Conservation (phyloP, 805 yeast species). For the Candida ponderosae region DNA sequence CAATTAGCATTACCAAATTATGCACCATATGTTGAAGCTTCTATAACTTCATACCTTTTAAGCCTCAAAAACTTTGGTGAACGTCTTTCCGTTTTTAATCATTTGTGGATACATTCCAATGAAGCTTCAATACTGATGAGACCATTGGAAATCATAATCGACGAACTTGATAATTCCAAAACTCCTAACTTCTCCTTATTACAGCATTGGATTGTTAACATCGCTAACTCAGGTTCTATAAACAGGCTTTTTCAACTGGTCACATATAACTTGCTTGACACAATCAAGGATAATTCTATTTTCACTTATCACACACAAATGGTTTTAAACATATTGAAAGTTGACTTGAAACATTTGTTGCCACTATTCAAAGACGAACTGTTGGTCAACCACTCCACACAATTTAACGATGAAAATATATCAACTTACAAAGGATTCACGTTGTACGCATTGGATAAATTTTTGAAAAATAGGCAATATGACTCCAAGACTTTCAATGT, state of each 20-base stretch:
- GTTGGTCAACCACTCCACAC: conserved; percentile 44
- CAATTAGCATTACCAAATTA: conserved; percentile 47
- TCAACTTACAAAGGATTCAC: conserved; percentile 58
- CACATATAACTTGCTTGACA: conserved; percentile 41
- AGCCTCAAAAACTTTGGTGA: conserved; percentile 27
- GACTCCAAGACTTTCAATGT: conserved; percentile 32
- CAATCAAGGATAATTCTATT: conserved; percentile 52
- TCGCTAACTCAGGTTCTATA: conserved; percentile 43
- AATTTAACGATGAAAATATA: conserved; percentile 34
- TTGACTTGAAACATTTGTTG: conserved; percentile 34
- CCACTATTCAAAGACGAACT: conserved; percentile 50
- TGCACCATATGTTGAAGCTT: conserved; percentile 61
- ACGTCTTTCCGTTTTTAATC: conserved; percentile 48
- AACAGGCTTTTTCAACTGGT: conserved; percentile 55
- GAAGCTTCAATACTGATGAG: conserved; percentile 41
- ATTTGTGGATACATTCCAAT: conserved; percentile 70
- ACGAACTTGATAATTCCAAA: conserved; percentile 42
- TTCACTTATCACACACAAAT: conserved; percentile 56
- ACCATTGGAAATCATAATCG: conserved; percentile 64
- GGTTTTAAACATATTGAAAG: conserved; percentile 41
- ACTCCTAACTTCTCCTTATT: conserved; percentile 35
- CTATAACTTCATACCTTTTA: conserved; percentile 49
- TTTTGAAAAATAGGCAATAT: conserved; percentile 28
- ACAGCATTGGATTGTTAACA: conserved; percentile 40
- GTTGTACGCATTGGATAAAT: conserved; percentile 36